phyloP scores from a whole-genome alignment of 805 yeast genomes.

The Cephaloascus fragrans region DNA sequence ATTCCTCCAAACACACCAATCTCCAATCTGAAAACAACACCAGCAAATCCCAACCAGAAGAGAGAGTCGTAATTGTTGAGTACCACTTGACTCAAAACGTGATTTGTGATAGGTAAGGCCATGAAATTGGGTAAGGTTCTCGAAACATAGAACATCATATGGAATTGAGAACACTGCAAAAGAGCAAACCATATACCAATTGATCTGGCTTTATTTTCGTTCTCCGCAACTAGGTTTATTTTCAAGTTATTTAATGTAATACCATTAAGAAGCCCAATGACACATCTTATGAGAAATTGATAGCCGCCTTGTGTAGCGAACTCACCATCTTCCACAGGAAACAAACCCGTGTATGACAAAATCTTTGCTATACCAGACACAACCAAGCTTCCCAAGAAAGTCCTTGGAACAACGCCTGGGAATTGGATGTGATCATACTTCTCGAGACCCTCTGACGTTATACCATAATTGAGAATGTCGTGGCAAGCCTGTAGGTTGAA shows the following conservation, averaged over 20 bases:
- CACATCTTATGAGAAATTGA: constrained; percentile 46
- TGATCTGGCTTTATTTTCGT: constrained; percentile 12
- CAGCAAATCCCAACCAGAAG: constrained; percentile 46
- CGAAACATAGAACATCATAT: constrained; percentile 68
- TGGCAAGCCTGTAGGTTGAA: constrained; percentile 86
- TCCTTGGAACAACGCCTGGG: constrained; percentile 86
- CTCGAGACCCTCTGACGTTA: constrained; percentile 22
- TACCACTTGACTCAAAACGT: constrained; percentile 42
- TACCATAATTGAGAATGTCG: constrained; percentile 64
- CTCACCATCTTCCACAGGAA: too few species aligned
- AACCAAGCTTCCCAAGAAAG: constrained; percentile 64
- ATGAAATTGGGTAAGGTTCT: constrained; percentile 84
- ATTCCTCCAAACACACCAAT: constrained; percentile 44
- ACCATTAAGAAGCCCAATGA: constrained; percentile 57
- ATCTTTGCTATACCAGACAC: constrained; percentile 39
- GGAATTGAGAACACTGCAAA: constrained; percentile 64
- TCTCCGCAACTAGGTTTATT: constrained; percentile 16
- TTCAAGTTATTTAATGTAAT: constrained; percentile 42
- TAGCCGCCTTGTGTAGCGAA: constrained; percentile 32
- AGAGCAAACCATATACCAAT: constrained; percentile 51
- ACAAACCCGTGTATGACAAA: too few species aligned
- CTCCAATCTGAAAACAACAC: constrained; percentile 68
- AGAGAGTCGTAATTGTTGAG: constrained; percentile 39
- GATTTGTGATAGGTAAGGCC: constrained; percentile 63
- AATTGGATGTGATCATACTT: constrained; percentile 67